Base-by-base conservation (phyloP, 345 rosid species). In the Gossypium stocksii region DNA sequence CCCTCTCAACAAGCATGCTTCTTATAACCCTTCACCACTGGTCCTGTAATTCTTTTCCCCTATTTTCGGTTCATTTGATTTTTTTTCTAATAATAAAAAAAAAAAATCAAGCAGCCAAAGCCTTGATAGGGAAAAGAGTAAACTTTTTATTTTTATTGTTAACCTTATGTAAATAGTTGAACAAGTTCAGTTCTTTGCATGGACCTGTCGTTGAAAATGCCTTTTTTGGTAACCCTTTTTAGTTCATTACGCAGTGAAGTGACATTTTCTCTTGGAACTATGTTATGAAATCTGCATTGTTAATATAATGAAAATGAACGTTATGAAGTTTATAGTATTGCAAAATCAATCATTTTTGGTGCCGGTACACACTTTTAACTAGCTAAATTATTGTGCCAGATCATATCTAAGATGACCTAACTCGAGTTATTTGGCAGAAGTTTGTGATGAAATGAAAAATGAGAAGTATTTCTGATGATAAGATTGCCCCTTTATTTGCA, bases 21-120 rank as follows among this genome's bases (percentile, higher is more conserved):
- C 87, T 38, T 66, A 87, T 73, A 25, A 75, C 58, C 76, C 85
- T 65, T 74, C 94, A 2, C 83, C 86, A 4, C 61, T 60, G 17
- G 77, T 80, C 15, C 73, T 66, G 98, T 93, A 91, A 13, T 46
- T 22, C 60, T 45, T 74, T 66, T 48, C 13, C 17, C 48, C 41
- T 58, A 58, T 12, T 44, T 12, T 20, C 48, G 45, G 17, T 66
- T 69, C 23, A 14, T 34, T 8, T 52, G 48, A 48, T 6, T 34
- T 52, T 34, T 52, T 73, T 14, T 10, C n/a, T 9, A 4, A 17
- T 3, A 25, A 59, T n/a, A 34, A 4, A 27, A 23, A 22, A 22
- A 3, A 2, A 10, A 62, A 62, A 60, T 49, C 14, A 16, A n/a
- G 51, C 25, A 2, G 49, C 61, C 25, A 25, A 27, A 20, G 8